Percentiles rank a stretch among this genome's conserved stretches.
phyloP scores from a whole-genome alignment of 106 monocot genomes.

The Dactylorhiza incarnata region DNA sequence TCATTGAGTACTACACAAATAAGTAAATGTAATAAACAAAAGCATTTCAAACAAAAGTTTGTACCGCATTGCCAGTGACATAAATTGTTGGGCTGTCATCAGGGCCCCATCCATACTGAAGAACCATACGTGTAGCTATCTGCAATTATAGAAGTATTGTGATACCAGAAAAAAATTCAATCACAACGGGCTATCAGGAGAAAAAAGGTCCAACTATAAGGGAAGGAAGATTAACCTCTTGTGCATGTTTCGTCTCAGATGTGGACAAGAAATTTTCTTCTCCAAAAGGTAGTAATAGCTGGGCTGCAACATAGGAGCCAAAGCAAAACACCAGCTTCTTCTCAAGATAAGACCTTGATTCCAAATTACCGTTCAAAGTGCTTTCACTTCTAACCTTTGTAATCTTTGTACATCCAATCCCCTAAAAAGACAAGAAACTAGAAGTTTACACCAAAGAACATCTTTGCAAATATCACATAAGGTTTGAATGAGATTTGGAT shows the following conservation, averaged over 20 bases:
- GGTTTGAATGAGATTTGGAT: background rate
- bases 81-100: conserved; percentile 87
- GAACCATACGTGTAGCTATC: conserved; percentile 91
- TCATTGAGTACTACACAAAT: background rate
- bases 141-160: conserved; percentile 18
- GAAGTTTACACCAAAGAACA: background rate
- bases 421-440: conserved; percentile 27
- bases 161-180: background rate
- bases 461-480: background rate
- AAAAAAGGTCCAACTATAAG: background rate
- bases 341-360: conserved; percentile 79
- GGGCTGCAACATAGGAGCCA: conserved; percentile 71
- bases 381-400: conserved; percentile 61
- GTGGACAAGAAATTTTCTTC: conserved; percentile 81
- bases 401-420: conserved; percentile 89
- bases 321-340: conserved; percentile 87
- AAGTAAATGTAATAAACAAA: background rate
- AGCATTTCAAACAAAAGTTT: background rate
- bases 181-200: background rate
- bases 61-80: conserved; percentile 65
- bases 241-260: conserved; percentile 73
- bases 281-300: conserved; percentile 72
- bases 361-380: conserved; percentile 67
- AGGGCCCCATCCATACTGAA: conserved; percentile 93
- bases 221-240: conserved; percentile 45